phyloP scores from a whole-genome alignment of 208 protist species.

The Crithidia fasciculata region DNA sequence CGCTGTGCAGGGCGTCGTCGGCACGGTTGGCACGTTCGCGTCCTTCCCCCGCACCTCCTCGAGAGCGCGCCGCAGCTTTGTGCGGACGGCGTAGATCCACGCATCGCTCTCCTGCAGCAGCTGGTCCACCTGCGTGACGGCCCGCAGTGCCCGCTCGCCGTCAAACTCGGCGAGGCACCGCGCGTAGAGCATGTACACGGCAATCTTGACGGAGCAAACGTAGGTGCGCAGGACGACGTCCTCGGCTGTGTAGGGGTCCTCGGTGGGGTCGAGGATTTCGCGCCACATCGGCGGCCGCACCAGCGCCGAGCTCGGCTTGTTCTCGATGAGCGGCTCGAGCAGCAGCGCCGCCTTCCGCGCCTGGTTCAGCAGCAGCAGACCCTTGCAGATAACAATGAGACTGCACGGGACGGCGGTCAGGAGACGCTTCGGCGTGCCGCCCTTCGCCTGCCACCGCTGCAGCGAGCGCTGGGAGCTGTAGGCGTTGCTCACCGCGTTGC shows the following conservation, averaged over 20 bases:
- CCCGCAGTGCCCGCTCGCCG: slow-evolving; percentile 65
- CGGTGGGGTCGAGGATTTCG: slow-evolving; percentile 55
- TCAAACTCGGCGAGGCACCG: slow-evolving; percentile 81
- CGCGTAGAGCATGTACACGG: slow-evolving; percentile 80
- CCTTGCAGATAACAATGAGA: slow-evolving; percentile 72
- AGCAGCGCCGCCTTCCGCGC: slow-evolving; percentile 82
- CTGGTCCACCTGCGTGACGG: slow-evolving; percentile 38
- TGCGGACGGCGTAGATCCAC: slow-evolving; percentile 55
- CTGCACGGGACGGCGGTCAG: slow-evolving; percentile 76
- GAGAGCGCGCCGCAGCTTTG: slow-evolving; percentile 25
- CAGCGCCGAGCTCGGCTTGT: slow-evolving; percentile 65
- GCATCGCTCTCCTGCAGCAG: slow-evolving; percentile 58
- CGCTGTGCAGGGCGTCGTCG: slow-evolving; percentile 10
- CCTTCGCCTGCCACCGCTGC: slow-evolving; percentile 73
- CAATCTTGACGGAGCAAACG: slow-evolving; percentile 73
- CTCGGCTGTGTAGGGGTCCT: slow-evolving; percentile 60
- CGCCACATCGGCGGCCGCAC: slow-evolving; percentile 82
- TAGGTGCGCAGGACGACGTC: slow-evolving; percentile 74
- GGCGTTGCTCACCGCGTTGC: slow-evolving; percentile 83
- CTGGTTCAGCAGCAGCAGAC: slow-evolving; percentile 78
- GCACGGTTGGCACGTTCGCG: slow-evolving; percentile 6
- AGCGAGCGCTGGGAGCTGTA: slow-evolving; percentile 87
- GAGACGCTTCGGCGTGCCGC: slow-evolving; percentile 70
- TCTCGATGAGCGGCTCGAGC: slow-evolving; percentile 87
- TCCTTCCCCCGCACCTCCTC: slow-evolving; percentile 21